Evolutionary conservation across 371 early-diverging fungal species (phyloP), one percentile per base, ranked within the genome.

Genomic region (Phascolomyces articulosus): DNA sequence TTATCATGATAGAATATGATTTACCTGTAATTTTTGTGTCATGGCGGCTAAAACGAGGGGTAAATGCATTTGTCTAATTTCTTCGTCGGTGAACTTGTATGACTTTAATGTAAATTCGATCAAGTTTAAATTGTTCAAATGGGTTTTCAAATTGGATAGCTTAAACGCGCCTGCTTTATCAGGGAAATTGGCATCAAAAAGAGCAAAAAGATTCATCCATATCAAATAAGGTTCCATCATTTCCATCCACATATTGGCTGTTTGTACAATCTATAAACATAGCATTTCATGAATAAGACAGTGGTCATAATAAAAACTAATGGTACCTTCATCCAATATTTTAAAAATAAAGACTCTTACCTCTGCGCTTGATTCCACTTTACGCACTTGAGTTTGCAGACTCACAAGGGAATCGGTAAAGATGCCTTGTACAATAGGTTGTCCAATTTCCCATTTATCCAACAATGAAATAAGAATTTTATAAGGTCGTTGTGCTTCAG

Each of bases 181-280:
- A 1, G 85, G 80, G 23, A 85, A 82, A 49, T 75, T 70, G 6
- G 74, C 72, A 15, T 84, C 82, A 9, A 88, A 68, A 10, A 84
- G 67, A 34, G 82, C 83, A 29, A 88, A 86, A 0, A 92, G 70
- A 58, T 91, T 89, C 66, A 84, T 84, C 91, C 95, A 96, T 21
- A 94, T 85, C 34, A 91, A 65, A 51, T 87, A 87, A 9, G 96
- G 95, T 56, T 95, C 93, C 21, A 94, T 79, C 88, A 91, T 90
- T 62, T 93, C 92, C 57, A 96, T 78, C 79, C 95, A 91, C 93
- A 94, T 95, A 23, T 88, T 90, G 4, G 93, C 92, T 15, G 92
- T 89, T 68, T 91, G 91, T 20, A 91, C 72, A 21, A 95, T 71
- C 84, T 92, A 72, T 18, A 31, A 53, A 3, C 13, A 13, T 34